These are phyloP conservation scores for Tetrahymena elliotti DNA, from an alignment of 73 alveolate species.

Conservation along the genomic window DNA sequence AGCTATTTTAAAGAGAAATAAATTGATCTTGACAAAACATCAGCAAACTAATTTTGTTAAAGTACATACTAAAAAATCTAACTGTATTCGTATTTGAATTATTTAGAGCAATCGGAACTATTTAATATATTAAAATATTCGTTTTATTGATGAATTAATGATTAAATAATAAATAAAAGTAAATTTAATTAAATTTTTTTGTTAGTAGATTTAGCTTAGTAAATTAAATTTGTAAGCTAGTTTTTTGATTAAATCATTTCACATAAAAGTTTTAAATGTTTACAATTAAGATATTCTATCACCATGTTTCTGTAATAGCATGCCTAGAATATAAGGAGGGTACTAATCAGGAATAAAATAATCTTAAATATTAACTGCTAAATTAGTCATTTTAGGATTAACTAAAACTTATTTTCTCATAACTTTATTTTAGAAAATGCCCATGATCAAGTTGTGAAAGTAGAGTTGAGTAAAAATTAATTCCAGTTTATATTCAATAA, in stretches of 20 bases:
- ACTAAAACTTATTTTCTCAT: background rate
- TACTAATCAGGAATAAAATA: background rate
- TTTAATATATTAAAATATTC: background rate
- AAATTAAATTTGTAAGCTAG: background rate
- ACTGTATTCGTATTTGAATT: background rate
- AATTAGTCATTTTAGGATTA: background rate
- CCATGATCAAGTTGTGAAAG: background rate
- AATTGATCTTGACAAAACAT: background rate
- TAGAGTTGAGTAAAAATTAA: background rate
- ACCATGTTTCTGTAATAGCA: background rate
- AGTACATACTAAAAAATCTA: background rate
- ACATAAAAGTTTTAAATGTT: background rate
- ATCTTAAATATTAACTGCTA: background rate
- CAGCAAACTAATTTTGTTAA: background rate
- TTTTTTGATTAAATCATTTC: too few relatives aligned
- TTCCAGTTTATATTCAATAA: background rate
- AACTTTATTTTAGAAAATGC: background rate
- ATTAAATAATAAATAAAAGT: too few relatives aligned
- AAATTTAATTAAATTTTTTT: too few relatives aligned
- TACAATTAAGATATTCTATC: background rate
- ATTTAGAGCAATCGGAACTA: background rate
- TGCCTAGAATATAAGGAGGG: background rate
- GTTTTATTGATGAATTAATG: too few relatives aligned
- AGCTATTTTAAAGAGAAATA: background rate
- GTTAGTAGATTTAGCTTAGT: background rate